Evolutionary conservation across 257 asterid species (phyloP).

Genomic region (Solanum tarapatanum): DNA sequence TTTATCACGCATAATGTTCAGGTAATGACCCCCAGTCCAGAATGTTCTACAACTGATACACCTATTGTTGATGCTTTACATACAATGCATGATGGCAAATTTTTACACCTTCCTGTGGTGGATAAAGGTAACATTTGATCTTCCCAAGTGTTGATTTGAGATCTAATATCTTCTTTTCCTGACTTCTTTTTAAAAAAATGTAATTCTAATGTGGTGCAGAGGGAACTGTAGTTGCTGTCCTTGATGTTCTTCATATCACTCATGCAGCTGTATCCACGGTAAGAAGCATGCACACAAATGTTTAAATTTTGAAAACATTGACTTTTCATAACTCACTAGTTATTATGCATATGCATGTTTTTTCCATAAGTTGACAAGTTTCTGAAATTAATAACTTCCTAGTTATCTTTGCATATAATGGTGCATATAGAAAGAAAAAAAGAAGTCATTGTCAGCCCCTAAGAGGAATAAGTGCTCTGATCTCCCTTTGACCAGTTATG

Average conservation of each 20-base stretch:
- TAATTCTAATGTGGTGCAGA: constrained; percentile 31
- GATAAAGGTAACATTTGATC: constrained; percentile 50
- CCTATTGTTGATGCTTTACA: constrained; percentile 95
- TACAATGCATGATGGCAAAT: constrained; percentile 88
- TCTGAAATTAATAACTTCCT: background rate
- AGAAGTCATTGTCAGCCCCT: background rate
- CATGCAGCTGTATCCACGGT: constrained; percentile 91
- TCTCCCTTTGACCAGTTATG: background rate
- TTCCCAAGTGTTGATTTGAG: background rate
- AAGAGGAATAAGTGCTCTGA: background rate
- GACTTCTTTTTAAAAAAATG: background rate
- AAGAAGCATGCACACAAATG: constrained; percentile 13
- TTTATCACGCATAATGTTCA: constrained; percentile 7
- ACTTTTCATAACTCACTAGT: background rate
- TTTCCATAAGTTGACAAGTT: background rate
- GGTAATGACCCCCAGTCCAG: constrained; percentile 97
- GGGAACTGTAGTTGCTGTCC: constrained; percentile 66
- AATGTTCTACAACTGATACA: constrained; percentile 78
- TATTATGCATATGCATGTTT: background rate
- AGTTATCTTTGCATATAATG: background rate
- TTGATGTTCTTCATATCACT: constrained; percentile 89
- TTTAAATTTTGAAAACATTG: background rate
- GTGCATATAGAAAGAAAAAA: background rate
- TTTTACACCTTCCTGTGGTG: constrained; percentile 84
- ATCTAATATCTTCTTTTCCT: background rate